phyloP scores from a whole-genome alignment of 73 alveolate species.

The Tetrahymena elliotti region DNA sequence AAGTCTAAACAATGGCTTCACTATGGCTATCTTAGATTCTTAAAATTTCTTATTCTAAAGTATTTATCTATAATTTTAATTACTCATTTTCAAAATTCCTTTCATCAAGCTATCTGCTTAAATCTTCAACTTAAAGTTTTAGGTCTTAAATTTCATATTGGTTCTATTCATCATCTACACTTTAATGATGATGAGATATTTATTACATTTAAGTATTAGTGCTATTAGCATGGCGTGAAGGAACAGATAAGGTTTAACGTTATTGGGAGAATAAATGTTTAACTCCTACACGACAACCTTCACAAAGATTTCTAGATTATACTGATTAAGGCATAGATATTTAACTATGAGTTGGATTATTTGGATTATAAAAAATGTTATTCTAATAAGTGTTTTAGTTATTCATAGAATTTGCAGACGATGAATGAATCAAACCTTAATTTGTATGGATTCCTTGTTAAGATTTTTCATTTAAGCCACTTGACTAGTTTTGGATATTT shows the following conservation, averaged over 20 bases:
- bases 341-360: background rate
- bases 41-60: background rate
- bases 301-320: background rate
- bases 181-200: background rate
- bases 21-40: background rate
- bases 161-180: background rate
- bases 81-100: background rate
- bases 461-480: background rate
- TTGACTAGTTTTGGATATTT: background rate
- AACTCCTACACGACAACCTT: background rate
- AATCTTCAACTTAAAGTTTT: background rate
- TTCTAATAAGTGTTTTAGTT: background rate
- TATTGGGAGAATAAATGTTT: background rate
- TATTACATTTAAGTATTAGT: background rate
- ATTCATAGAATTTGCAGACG: background rate
- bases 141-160: background rate
- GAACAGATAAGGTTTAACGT: background rate
- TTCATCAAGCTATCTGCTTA: background rate
- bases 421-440: background rate
- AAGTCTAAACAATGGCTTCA: background rate
- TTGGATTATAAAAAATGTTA: background rate
- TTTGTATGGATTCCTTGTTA: background rate
- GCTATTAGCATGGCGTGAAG: background rate
- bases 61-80: background rate
- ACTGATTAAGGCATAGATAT: background rate